Evolutionary conservation across 164 flowering plant species (phyloP), one percentile per base, ranked within the genome.

Genomic region (Umbilicus rupestris): DNA sequence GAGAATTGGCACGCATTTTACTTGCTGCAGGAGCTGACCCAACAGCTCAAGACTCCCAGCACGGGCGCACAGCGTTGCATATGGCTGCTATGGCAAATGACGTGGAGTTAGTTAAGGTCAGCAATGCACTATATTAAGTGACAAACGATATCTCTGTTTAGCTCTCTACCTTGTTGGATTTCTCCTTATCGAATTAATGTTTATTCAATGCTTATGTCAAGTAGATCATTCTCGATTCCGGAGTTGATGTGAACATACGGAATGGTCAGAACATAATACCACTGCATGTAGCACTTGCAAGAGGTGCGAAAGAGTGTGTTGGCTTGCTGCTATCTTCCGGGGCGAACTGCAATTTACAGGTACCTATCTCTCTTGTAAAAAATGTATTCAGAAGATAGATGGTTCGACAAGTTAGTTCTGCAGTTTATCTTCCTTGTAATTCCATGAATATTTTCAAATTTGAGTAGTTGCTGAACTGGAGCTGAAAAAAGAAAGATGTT

Each of bases 11-110:
- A 39, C 78, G 71, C 62, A 65, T 92, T 64, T 78, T 95, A 78
- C 96, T 95, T 68, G 83, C 86, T 71, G 94, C 99, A 73, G 99
- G 99, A 65, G 99, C 97, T 58, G 86, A 90, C 77, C 91, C 96
- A 55, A 73, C 85, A 68, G 89, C 92, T 29, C 92, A 89, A 76
- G 99, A 92, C 70, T 60, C 80, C 47, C 95, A 83, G 78, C 87
- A 95, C 76, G 77, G 80, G 41, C 80, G 92, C 66, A 94, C 99
- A 39, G 96, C 88, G 70, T 72, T 95, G 79, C 99, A 95, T 76
- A 84, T 83, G 45, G 97, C 99, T 71, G 88, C 97, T 31, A 86
- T 95, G 96, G 90, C 87, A 65, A 90, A 95, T 84, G 92, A 92
- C 76, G 84, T 79, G 71, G 91, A 87, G 76, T 75, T 95, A 75